phyloP scores from a whole-genome alignment of 768 basidiomycete genomes.

The Kwoniella mangroviensis region DNA sequence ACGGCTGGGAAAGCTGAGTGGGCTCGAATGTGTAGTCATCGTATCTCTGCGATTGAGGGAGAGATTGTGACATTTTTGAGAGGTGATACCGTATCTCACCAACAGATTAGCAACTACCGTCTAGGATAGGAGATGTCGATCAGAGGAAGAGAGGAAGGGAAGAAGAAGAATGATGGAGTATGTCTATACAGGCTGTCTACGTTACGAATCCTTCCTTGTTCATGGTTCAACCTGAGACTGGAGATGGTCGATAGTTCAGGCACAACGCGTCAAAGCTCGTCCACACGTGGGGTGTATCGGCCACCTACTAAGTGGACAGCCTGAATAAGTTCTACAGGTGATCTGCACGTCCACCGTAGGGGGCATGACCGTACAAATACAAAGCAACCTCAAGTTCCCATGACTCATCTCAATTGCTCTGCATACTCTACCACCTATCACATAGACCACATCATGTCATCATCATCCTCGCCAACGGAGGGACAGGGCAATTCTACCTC shows the following conservation, averaged over 20 bases:
- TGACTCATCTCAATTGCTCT: neutral
- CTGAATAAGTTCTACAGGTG: neutral
- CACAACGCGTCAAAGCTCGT: conserved; percentile 19
- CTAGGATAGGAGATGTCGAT: neutral
- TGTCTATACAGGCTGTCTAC: neutral
- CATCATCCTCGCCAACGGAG: neutral
- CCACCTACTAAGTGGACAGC: too few relatives aligned
- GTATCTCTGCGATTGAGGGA: conserved; percentile 31
- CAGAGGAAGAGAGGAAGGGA: neutral
- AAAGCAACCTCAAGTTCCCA: neutral
- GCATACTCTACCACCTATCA: neutral
- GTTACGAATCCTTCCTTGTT: neutral
- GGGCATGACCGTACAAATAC: neutral
- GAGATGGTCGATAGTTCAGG: neutral
- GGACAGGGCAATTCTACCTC: neutral
- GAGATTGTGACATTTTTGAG: conserved; percentile 16
- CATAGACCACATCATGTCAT: neutral
- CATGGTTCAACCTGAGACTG: too few relatives aligned
- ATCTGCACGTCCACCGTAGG: neutral
- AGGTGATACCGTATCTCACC: neutral
- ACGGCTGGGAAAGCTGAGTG: conserved; percentile 49
- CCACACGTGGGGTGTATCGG: neutral
- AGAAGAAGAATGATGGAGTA: neutral
- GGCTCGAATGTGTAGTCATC: conserved; percentile 45
- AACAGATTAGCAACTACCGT: neutral